Conservation (phyloP, 2,329 filamentous ascomycete species). For the Colletotrichum acutatum region DNA sequence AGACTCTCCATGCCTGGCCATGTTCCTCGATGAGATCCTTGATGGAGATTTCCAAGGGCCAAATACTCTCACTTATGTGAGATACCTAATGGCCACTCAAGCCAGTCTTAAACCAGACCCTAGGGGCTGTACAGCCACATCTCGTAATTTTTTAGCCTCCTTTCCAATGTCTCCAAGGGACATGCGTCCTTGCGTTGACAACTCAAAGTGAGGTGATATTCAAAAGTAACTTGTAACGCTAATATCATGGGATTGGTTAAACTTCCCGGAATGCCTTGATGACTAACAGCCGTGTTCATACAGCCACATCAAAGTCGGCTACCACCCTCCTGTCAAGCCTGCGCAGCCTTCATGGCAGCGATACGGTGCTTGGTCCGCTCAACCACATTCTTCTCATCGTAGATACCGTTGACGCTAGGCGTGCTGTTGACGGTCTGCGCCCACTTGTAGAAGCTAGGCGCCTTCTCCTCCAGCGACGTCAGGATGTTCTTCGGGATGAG, state of each 20-base stretch:
- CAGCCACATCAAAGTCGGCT: not conserved
- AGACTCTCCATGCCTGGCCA: too few relatives aligned
- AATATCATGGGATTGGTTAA: not conserved
- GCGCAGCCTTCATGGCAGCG: constrained; percentile 32
- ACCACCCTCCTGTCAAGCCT: not conserved
- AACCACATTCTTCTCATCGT: constrained; percentile 61
- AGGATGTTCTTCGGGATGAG: constrained; percentile 62
- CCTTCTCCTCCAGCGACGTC: constrained; percentile 58
- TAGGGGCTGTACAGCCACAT: not conserved
- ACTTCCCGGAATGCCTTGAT: not conserved
- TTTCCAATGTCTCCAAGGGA: not conserved
- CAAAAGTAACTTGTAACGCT: not conserved
- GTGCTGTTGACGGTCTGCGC: constrained; percentile 67
- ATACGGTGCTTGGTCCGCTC: constrained; percentile 53
- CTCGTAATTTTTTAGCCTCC: not conserved
- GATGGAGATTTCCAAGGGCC: too few relatives aligned
- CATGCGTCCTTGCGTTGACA: not conserved
- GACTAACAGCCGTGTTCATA: not conserved
- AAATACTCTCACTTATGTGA: too few relatives aligned
- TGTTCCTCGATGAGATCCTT: too few relatives aligned
- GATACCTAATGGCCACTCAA: too few relatives aligned
- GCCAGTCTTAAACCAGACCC: not conserved
- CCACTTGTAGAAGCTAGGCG: constrained; percentile 79
- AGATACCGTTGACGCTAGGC: constrained; percentile 74
- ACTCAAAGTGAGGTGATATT: not conserved